Conservation (phyloP, 495 filamentous ascomycete genomes). For the Annulohypoxylon moriforme region DNA sequence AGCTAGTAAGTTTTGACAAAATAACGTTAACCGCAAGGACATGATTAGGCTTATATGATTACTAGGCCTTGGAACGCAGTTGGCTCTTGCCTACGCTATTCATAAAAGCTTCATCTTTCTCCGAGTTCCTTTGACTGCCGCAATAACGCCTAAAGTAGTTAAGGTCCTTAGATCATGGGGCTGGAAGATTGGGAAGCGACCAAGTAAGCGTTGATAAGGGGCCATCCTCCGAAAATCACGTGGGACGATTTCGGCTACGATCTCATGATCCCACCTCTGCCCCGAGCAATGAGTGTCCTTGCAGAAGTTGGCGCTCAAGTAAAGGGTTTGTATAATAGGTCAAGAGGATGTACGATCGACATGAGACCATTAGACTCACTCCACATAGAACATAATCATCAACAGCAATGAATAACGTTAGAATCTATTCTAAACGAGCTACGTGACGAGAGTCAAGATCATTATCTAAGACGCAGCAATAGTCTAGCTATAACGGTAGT, state of each 20-base stretch:
- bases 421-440: neutral
- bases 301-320: conserved; percentile 2
- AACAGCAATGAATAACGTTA: neutral
- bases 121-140: conserved; percentile 87
- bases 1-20: conserved; percentile 61
- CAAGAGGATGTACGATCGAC: conserved; percentile 28
- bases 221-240: conserved; percentile 2
- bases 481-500: neutral
- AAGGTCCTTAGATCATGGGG: conserved; percentile 87
- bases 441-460: neutral
- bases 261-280: neutral
- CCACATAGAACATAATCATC: conserved; percentile 39
- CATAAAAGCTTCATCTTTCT: conserved; percentile 99
- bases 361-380: conserved; percentile 38
- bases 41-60: conserved; percentile 24
- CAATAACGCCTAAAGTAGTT: conserved; percentile 90
- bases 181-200: conserved; percentile 67
- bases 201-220: conserved; percentile 41
- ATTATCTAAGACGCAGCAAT: neutral
- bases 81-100: conserved; percentile 94
- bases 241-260: neutral
- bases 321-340: conserved; percentile 27
- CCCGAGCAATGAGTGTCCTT: neutral
- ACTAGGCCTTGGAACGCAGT: conserved; percentile 74
- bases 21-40: conserved; percentile 4